Conservation (phyloP, 208 protist genomes). For the Angomonas ambiguus region DNA sequence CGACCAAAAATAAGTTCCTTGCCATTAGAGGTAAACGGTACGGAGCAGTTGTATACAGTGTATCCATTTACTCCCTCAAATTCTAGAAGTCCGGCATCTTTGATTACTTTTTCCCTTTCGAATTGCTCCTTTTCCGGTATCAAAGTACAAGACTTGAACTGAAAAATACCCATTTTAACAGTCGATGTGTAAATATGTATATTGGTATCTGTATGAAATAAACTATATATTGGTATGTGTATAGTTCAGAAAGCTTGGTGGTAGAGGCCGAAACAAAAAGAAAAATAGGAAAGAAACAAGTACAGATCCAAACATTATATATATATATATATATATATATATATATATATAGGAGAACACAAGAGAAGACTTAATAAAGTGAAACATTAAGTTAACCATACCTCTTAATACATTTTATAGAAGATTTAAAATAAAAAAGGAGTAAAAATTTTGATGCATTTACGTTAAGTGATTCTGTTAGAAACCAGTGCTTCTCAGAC, state of each 20-base stretch:
- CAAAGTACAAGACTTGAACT: constrained; percentile 37
- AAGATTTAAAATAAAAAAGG: neutral
- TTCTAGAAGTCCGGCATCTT: constrained; percentile 19
- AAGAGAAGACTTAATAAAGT: no score
- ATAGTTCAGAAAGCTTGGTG: constrained; percentile 17
- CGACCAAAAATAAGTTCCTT: constrained; percentile 34
- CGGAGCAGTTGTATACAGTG: constrained; percentile 47
- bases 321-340: no score
- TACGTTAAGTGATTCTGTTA: neutral
- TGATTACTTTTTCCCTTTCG: constrained; percentile 39
- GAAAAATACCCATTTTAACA: constrained; percentile 25
- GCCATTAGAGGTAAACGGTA: constrained; percentile 29
- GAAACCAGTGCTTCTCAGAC: neutral
- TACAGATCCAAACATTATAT: no score
- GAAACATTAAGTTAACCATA: no score
- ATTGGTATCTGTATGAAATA: neutral
- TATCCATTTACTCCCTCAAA: constrained; percentile 35
- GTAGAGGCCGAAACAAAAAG: neutral
- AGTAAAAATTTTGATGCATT: neutral
- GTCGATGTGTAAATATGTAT: neutral
- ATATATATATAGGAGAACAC: no score
- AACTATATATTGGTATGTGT: constrained; percentile 9
- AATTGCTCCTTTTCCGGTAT: constrained; percentile 39
- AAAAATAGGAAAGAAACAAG: neutral
- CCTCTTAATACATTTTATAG: no score